Evolutionary conservation across 2,329 filamentous ascomycete species (phyloP), one percentile per base, ranked within the genome.

Genomic region (Aspergillus aculeatus): DNA sequence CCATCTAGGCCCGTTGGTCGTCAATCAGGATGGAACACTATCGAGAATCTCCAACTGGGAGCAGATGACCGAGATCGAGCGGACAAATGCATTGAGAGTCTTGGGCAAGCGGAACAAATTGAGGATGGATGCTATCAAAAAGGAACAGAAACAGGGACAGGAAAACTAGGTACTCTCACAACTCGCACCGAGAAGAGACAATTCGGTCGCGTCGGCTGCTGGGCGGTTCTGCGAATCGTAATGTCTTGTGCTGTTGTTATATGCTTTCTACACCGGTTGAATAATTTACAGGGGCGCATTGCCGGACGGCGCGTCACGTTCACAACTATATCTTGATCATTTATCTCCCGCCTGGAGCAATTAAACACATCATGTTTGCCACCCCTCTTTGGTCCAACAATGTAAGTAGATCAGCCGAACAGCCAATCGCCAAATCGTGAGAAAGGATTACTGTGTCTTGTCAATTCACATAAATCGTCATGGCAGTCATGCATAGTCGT

Each of bases 1-100:
- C 69, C 82, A 85, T 62, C 78, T 92, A 24, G 89, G 90, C 0
- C 90, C 90, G 1, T 80, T 92, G 67, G 89, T 93, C 1, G 86
- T 92, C 57, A 89, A 91, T 72, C 78, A 81, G 62, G 88, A 93
- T 73, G 90, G 90, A 21, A 87, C 87, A 9, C 74, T 92, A 66
- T 86, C 86, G 58, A 83, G 89, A 35, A 89, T 93, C 67, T 77
- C 82, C 38, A 92, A 93, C 73, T 93, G 89, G 89, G 80, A 78
- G 9, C 78, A 86, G 64, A 91, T 92, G 89, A 83, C 84, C 2
- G 84, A 86, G 26, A 81, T 86, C 6, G 89, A 92, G 80, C 82
- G 80, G 71, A 76, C 84, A 71, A 89, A 86, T 68, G 90, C 89
- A 41, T 64, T 92, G 71, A 80, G 86, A 50, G 77, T 91, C 51